Evolutionary conservation across 2,329 filamentous ascomycete genomes (phyloP), one percentile per base, ranked within the genome.

Genomic region (Mycosphaerella arachidis): DNA sequence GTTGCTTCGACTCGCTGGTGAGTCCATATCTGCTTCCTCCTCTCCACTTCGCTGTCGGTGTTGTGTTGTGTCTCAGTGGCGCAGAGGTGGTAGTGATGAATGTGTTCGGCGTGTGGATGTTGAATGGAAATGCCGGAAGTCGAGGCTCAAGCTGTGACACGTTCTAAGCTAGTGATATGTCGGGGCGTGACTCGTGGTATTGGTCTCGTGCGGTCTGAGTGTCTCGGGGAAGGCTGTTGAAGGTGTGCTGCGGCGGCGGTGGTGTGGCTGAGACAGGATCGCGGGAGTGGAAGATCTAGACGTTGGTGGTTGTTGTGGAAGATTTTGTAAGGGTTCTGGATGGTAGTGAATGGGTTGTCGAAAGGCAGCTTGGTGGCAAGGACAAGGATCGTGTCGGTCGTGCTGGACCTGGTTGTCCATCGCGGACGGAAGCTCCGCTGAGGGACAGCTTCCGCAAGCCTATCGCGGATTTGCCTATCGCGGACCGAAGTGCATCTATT

Each of bases 1-100:
- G 51, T 53, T 54, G 60, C 57, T 60, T 24, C 62, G 55, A 6
- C 43, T 52, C 43, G 60, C 59, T 50, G 59, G 61, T 31, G 59
- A 64, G 24, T 58, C 60, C 63, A 65, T 65, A 48, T 24, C 37
- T 53, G 30, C 30, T 18, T n/a, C 30, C 50, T 43, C 16, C 50
- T 52, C 50, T 52, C 50, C 27, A 35, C 30, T 5, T 52, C 30
- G 46, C 46, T 30, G 45, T 48, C 3, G 46, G 8, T 12, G 30
- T 35, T 4, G 6, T 43, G 18, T 45, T 24, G 53, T n/a, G 40
- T 16, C 29, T 54, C 35, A 30, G 52, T 31, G 24, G 13, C 33
- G 31, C 35, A 18, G 30, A 20, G 31, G n/a, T 43, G 8, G 20
- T 54, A 10, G 40, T 40, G n/a, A 10, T 4, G 27, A 20, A 24